Evolutionary conservation across 1,139 yeast species (phyloP).

Genomic region (Chernovozyma aurita): DNA sequence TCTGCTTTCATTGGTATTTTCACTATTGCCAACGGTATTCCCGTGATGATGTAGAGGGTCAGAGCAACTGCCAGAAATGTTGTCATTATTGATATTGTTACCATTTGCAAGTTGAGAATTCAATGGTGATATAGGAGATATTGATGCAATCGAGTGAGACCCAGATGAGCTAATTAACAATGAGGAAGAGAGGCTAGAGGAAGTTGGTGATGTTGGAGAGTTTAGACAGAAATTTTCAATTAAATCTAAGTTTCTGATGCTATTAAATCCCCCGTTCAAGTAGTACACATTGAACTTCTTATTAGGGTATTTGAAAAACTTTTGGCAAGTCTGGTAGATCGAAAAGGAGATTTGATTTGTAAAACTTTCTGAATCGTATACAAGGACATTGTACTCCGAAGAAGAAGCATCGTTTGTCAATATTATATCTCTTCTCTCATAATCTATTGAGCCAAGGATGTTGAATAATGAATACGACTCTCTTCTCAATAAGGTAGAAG

Average conservation of each 20-base stretch:
- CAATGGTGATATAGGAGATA: constrained; percentile 12
- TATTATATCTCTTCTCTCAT: constrained; percentile 11
- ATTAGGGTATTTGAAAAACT: constrained; percentile 25
- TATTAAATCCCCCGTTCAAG: constrained; percentile 35
- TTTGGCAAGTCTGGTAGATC: constrained; percentile 38
- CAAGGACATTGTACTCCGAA: constrained; percentile 32
- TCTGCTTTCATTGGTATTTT: background rate
- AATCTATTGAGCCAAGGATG: constrained; percentile 24
- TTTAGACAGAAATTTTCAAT: constrained; percentile 2
- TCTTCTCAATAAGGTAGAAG: constrained; percentile 38
- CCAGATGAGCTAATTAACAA: constrained; percentile 7
- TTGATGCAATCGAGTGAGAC: constrained; percentile 11
- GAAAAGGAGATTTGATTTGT: constrained; percentile 28
- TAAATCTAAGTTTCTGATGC: background rate
- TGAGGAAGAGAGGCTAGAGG: constrained; percentile 5
- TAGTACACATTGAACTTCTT: constrained; percentile 25
- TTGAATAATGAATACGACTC: constrained; percentile 28
- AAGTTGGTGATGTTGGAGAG: constrained; percentile 2
- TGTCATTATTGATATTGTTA: background rate
- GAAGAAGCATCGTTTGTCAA: constrained; percentile 12
- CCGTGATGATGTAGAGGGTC: no score
- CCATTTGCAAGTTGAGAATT: background rate
- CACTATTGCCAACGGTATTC: background rate
- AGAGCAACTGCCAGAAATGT: background rate
- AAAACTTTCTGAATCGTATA: constrained; percentile 45